Evolutionary conservation across 345 rosid species (phyloP), one percentile per base, ranked within the genome.

Genomic region (Dimocarpus longan): DNA sequence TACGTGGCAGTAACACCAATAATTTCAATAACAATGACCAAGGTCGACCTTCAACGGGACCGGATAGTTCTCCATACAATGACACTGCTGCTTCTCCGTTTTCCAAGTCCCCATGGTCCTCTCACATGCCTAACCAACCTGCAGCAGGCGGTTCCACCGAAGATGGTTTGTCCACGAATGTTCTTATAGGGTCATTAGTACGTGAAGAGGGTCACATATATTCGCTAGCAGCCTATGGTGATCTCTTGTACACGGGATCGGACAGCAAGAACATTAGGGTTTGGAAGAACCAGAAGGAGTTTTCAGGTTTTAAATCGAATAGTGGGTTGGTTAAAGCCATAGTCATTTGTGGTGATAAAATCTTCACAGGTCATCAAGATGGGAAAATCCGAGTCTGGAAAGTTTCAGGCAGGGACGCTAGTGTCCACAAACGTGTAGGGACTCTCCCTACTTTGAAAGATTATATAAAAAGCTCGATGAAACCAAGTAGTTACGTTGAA

Each of bases 171-270:
- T 78, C 88, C 1, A 86, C 88, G 0, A 92, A 90, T 21, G 85
- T 87, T 24, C 90, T 95, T 16, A 73, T 93, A 83, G 97, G 98
- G 0, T 93, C 98, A 0, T 82, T 95, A 18, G 89, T 95, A 9
- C 93, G 98, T 0, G 97, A 95, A 82, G 95, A 92, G 75, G 98
- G 99, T 5, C 98, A 95, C 70, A 92, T 95, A 40, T 93, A 93
- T 80, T 93, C 99, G 0, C 70, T 95, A 70, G 96, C 98, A 0
- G 89, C 97, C 0, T 83, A 88, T 0, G 92, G 95, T 0, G 95
- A 93, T 54, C 63, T 95, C 10, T 62, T 93, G 8, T 95, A 93
- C 78, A 92, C 99, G 0, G 99, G 99, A 6, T 95, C 99, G 0
- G 98, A 92, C 73, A 89, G 95, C 84, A 93, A 93, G 79, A 95